phyloP scores from a whole-genome alignment of 1,284 basidiomycete species.

The Trichosporon ovoides region DNA sequence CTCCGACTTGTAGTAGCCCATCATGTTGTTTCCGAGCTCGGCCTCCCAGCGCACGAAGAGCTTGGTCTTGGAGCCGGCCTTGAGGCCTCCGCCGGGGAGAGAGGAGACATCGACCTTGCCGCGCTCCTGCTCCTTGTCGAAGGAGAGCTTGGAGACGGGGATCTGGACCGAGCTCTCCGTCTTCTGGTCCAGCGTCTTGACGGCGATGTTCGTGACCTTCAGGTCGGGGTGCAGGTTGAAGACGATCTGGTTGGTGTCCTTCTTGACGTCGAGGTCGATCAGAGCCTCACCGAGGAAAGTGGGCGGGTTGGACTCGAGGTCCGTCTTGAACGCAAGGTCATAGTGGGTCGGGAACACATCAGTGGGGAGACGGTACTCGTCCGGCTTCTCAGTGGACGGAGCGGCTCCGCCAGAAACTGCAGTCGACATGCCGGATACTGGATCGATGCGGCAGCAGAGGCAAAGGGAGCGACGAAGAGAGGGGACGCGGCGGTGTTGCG shows the following conservation, averaged over 20 bases:
- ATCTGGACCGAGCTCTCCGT: conserved; percentile 54
- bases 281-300: conserved; percentile 71
- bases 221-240: conserved; percentile 68
- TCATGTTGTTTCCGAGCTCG: conserved; percentile 62
- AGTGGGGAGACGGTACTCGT: conserved; percentile 66
- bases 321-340: conserved; percentile 72
- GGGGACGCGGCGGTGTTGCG: background rate
- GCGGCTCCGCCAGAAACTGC: conserved; percentile 28
- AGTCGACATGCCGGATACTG: conserved; percentile 10
- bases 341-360: conserved; percentile 64
- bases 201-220: conserved; percentile 61
- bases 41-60: conserved; percentile 52
- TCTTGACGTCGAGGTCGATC: conserved; percentile 67
- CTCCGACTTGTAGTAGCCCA: conserved; percentile 49
- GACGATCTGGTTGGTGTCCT: conserved; percentile 60
- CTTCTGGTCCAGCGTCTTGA: conserved; percentile 60
- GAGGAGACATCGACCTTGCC: conserved; percentile 60
- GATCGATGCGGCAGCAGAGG: conserved; percentile 18
- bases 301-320: conserved; percentile 61
- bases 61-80: conserved; percentile 58
- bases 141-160: conserved; percentile 46
- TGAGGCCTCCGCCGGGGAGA: conserved; percentile 60
- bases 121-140: conserved; percentile 63
- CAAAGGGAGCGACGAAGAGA: conserved; percentile 12
- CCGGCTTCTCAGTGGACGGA: conserved; percentile 14